Evolutionary conservation across 441 rosid species (phyloP).

Genomic region (Gossypium davidsonii): DNA sequence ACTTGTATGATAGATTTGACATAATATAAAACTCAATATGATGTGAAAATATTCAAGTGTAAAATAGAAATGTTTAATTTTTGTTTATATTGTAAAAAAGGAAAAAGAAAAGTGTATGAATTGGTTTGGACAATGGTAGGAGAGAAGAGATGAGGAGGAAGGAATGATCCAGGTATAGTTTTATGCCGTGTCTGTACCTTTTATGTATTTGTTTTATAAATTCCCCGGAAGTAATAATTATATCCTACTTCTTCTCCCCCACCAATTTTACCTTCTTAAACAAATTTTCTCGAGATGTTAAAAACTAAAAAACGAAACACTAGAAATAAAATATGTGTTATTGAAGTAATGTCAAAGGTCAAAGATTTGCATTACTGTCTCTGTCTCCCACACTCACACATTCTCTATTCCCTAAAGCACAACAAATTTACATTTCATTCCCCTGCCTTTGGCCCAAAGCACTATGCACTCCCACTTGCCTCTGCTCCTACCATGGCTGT

Average conservation of each 20-base stretch:
- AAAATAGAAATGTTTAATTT: too few species aligned
- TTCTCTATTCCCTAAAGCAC: slow-evolving; percentile 9
- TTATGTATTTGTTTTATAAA: not conserved
- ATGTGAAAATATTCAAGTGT: too few species aligned
- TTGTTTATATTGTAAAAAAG: not conserved
- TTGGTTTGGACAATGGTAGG: slow-evolving; percentile 22
- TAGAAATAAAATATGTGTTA: slow-evolving; percentile 9
- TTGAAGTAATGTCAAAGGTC: slow-evolving; percentile 45
- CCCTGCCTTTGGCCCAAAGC: slow-evolving; percentile 25
- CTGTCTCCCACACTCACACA: slow-evolving; percentile 33
- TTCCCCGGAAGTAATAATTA: not conserved
- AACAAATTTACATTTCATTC: slow-evolving; percentile 14
- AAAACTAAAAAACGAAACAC: slow-evolving; percentile 4
- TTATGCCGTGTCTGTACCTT: not conserved
- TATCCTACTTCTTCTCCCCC: not conserved
- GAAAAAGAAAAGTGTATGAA: not conserved
- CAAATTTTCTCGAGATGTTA: slow-evolving; percentile 40
- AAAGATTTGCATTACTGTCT: slow-evolving; percentile 47
- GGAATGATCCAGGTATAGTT: slow-evolving; percentile 13
- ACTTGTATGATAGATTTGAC: too few species aligned
- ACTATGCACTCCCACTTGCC: slow-evolving; percentile 28
- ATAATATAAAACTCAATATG: too few species aligned
- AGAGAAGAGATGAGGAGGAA: slow-evolving; percentile 33
- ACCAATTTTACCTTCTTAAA: not conserved
- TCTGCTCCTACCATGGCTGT: not conserved